Evolutionary conservation across 2,329 filamentous ascomycete genomes (phyloP).

Genomic region (Colletotrichum caudatum): DNA sequence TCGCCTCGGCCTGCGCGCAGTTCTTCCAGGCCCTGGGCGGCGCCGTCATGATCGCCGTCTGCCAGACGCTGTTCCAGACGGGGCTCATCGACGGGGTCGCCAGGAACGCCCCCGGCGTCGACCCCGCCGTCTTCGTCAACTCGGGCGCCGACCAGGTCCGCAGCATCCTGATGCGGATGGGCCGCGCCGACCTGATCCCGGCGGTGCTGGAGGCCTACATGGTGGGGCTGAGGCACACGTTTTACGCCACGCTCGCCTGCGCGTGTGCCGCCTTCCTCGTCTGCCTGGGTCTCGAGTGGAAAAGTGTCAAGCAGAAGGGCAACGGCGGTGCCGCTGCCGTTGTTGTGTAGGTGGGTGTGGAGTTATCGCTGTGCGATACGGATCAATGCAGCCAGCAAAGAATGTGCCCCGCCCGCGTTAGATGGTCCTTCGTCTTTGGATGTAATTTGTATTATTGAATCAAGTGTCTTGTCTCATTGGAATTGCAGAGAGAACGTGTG

Average conservation of each 20-base stretch:
- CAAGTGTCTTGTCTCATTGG: not conserved
- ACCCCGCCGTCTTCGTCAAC: conserved; percentile 62
- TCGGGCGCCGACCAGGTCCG: conserved; percentile 65
- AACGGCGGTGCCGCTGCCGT: conserved; percentile 46
- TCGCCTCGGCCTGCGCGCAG: conserved; percentile 63
- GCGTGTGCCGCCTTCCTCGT: conserved; percentile 60
- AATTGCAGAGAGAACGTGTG: not conserved
- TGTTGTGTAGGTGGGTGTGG: conserved; percentile 36
- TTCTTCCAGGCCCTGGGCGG: conserved; percentile 77
- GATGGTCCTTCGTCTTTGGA: conserved; percentile 10
- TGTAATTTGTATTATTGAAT: conserved; percentile 22
- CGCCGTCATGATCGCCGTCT: conserved; percentile 73
- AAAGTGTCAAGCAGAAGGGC: conserved; percentile 63
- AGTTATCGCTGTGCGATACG: not conserved
- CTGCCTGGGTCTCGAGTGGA: conserved; percentile 62
- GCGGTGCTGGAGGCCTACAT: conserved; percentile 63
- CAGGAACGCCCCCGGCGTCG: conserved; percentile 58
- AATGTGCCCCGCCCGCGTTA: conserved; percentile 35
- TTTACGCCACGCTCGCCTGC: conserved; percentile 64
- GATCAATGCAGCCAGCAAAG: not conserved
- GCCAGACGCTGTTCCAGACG: conserved; percentile 76
- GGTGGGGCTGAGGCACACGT: conserved; percentile 62
- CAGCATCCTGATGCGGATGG: conserved; percentile 56
- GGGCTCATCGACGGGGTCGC: conserved; percentile 66
- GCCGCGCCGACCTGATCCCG: conserved; percentile 56